A percentile compares a stretch with the other conserved stretches of the same genome.
phyloP scores from a whole-genome alignment of 495 filamentous ascomycete genomes.

The Aspergillus sclerotioniger region DNA sequence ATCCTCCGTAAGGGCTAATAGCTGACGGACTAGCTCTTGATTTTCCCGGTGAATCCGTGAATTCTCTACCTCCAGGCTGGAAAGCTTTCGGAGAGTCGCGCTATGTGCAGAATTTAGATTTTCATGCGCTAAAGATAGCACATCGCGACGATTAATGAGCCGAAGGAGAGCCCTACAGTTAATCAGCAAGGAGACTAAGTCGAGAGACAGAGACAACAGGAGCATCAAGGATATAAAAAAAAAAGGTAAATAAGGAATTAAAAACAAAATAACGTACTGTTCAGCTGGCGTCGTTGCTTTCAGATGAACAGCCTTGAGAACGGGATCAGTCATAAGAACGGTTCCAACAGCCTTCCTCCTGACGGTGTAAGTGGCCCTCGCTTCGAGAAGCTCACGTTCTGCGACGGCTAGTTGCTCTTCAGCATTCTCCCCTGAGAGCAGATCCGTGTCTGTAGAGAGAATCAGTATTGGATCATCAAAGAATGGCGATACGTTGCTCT shows the following conservation, averaged over 20 bases:
- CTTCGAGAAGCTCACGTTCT: constrained; percentile 64
- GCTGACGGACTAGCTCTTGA: constrained; percentile 54
- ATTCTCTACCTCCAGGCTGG: constrained; percentile 54
- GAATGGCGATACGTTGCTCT: background rate
- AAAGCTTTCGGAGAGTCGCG: constrained; percentile 46
- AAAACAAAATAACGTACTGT: constrained; percentile 47
- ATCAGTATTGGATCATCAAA: constrained; percentile 9
- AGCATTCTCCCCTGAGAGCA: constrained; percentile 41
- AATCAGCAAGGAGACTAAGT: constrained; percentile 2
- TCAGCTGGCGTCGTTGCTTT: constrained; percentile 65
- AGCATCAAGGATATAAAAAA: background rate
- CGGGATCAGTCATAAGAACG: constrained; percentile 67
- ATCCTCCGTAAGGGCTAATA: constrained; percentile 60
- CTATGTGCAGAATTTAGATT: constrained; percentile 52
- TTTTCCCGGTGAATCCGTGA: constrained; percentile 56
- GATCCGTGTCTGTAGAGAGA: constrained; percentile 27
- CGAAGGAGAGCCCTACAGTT: constrained; percentile 59
- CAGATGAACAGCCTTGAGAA: constrained; percentile 71
- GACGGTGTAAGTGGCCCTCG: constrained; percentile 64
- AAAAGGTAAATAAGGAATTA: background rate
- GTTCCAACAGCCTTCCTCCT: constrained; percentile 64
- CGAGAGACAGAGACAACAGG: too few species aligned
- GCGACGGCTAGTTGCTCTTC: constrained; percentile 52
- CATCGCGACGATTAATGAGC: constrained; percentile 64
- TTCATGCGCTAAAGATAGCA: constrained; percentile 57